Evolutionary conservation across 108 stramenopile species (phyloP).

Genomic region (Poteriospumella lacustris): DNA sequence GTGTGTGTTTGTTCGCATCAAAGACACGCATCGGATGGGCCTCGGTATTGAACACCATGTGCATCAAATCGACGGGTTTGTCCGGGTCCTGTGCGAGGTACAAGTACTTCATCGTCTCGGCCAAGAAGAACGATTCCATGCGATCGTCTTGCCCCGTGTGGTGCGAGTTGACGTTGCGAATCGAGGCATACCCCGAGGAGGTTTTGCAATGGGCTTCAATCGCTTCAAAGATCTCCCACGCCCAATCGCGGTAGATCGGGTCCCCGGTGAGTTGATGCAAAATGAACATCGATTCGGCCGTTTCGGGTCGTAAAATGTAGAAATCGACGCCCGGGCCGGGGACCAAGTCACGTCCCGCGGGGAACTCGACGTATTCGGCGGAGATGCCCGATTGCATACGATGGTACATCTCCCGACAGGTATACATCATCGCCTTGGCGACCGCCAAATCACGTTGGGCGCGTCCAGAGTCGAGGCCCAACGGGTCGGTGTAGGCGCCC

Average conservation of each 20-base stretch:
- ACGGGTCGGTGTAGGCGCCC: slow-evolving; percentile 23
- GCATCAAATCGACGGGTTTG: slow-evolving; percentile 53
- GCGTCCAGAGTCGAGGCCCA: not conserved
- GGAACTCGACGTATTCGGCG: slow-evolving; percentile 67
- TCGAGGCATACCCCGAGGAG: slow-evolving; percentile 65
- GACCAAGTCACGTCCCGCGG: slow-evolving; percentile 55
- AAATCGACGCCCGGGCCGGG: slow-evolving; percentile 59
- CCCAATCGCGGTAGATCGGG: slow-evolving; percentile 92
- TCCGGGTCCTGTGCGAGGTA: slow-evolving; percentile 88
- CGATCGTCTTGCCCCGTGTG: slow-evolving; percentile 52
- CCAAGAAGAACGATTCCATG: slow-evolving; percentile 92
- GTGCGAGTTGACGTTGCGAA: slow-evolving; percentile 60
- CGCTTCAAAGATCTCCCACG: slow-evolving; percentile 85
- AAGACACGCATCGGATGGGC: slow-evolving; percentile 79
- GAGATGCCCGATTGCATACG: slow-evolving; percentile 75
- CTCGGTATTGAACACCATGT: slow-evolving; percentile 93
- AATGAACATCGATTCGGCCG: slow-evolving; percentile 65
- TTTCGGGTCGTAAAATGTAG: slow-evolving; percentile 83
- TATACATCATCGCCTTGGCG: slow-evolving; percentile 74
- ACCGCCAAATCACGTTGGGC: slow-evolving; percentile 27
- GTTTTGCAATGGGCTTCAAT: slow-evolving; percentile 81
- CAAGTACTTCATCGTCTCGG: slow-evolving; percentile 91
- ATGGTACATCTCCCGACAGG: slow-evolving; percentile 89
- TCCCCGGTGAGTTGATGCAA: slow-evolving; percentile 72
- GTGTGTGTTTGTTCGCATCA: not conserved